Evolutionary conservation across 805 yeast genomes (phyloP).

Genomic region (Cyberlindnera americana): DNA sequence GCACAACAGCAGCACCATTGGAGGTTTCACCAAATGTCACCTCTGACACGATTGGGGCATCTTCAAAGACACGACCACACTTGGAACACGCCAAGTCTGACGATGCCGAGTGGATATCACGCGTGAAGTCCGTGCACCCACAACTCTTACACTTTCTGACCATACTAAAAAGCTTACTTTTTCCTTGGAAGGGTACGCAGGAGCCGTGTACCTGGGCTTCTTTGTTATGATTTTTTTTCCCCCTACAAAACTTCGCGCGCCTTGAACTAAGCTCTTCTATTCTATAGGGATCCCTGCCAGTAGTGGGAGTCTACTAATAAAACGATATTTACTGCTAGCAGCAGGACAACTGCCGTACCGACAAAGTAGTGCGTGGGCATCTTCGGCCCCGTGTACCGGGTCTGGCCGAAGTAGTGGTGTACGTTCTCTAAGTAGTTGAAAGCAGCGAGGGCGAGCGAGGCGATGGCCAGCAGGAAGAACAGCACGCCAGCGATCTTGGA

Average conservation of each 20-base stretch:
- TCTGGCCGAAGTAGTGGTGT: conserved; percentile 16
- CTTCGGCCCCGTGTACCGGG: conserved; percentile 11
- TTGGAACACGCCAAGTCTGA: conserved; percentile 74
- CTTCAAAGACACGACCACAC: conserved; percentile 89
- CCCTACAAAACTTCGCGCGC: no score
- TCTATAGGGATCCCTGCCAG: no score
- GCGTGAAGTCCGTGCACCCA: conserved; percentile 49
- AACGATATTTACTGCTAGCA: conserved; percentile 18
- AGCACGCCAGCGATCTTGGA: conserved; percentile 15
- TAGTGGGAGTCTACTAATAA: conserved; percentile 16
- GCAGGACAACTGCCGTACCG: conserved; percentile 5
- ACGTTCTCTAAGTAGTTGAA: conserved; percentile 24
- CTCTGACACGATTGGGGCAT: conserved; percentile 92
- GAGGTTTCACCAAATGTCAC: conserved; percentile 91
- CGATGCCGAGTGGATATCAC: conserved; percentile 55
- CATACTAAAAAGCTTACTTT: not conserved
- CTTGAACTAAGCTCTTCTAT: no score
- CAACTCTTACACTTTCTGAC: conserved; percentile 40
- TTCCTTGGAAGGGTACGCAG: no score
- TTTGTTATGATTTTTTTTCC: no score
- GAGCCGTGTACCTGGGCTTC: no score
- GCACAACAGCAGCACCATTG: conserved; percentile 92
- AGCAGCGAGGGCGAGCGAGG: conserved; percentile 15
- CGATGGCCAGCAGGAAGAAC: conserved; percentile 14
- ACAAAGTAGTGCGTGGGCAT: conserved; percentile 15